Base-by-base conservation (phyloP, 108 stramenopile genomes). In the Aureococcus anophagefferens region DNA sequence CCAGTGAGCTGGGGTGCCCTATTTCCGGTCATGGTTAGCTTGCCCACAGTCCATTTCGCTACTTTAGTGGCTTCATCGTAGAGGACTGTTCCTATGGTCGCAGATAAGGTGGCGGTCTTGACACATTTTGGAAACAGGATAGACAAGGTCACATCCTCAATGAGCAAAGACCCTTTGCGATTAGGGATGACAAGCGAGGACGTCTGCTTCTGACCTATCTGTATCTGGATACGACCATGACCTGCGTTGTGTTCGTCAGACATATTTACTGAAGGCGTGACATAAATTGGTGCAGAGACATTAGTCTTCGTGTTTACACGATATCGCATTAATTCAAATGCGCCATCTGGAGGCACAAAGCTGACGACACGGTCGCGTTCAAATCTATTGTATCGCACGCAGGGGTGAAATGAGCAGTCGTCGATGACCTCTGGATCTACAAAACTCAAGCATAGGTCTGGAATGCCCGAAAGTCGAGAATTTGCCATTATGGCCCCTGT, bases 331-430 rank as follows among this genome's bases (percentile, higher is more conserved):
- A 99, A 77, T 74, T 94, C 92, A 83, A 99, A 99, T 31, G 82
- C 73, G 33, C 98, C 98, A 86, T 99, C 98, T 28, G 98, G 98
- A 0, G 98, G 98, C 11, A 99, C 95, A 80, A 99, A 99, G 71
- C 88, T 89, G 31, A 97, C 89, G 9, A 95, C 91, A 63, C 85
- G 78, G 74, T 97, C 96, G 32, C 83, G 76, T 70, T 96, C 98
- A 77, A 83, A 99, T 29, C 94, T 81, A 16, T 83, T 78, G 78
- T 96, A 94, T 66, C 98, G 81, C 67, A 99, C 96, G 81, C 98
- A 99, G 30, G 98, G 98, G 85, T 99, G 98, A 77, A 99, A 95
- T 65, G 85, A 84, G 71, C 95, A 96, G 83, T 97, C 96, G 74
- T 94, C 95, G 76, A 97, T 94, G 28, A 97, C 72, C 31, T 72